Evolutionary conservation across 2,329 filamentous ascomycete genomes (phyloP).

Genomic region (Cercospora citrullina): DNA sequence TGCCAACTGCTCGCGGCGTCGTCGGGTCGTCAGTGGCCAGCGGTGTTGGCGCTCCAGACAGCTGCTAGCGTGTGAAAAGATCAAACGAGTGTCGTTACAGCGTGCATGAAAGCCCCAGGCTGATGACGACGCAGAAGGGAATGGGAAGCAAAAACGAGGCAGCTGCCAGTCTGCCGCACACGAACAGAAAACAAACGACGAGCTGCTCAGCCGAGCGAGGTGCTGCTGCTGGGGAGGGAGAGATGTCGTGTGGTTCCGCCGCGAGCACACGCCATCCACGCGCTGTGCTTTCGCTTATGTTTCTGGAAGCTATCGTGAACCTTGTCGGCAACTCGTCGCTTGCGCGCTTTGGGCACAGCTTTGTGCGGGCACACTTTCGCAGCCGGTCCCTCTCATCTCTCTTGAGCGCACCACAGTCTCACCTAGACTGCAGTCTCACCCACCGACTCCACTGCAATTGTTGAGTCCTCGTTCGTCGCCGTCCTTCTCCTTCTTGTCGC

Average conservation of each 20-base stretch:
- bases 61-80: background rate
- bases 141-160: constrained; percentile 1
- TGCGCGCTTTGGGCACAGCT: background rate
- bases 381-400: background rate
- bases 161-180: constrained; percentile 14
- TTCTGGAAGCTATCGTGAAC: constrained; percentile 14
- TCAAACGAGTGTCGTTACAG: constrained; percentile 17
- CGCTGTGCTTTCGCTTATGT: constrained; percentile 6
- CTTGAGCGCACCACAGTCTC: background rate
- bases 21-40: background rate
- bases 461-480: background rate
- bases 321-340: background rate
- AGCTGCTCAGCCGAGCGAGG: background rate
- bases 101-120: background rate
- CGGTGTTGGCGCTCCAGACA: background rate
- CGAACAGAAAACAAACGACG: background rate
- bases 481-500: background rate
- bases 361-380: background rate
- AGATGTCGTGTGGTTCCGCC: background rate
- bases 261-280: constrained; percentile 11
- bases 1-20: background rate
- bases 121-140: background rate
- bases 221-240: constrained; percentile 1
- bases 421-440: background rate
- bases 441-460: background rate